phyloP scores from a whole-genome alignment of 179 eudicot genomes.

The Drosera spatulata region DNA sequence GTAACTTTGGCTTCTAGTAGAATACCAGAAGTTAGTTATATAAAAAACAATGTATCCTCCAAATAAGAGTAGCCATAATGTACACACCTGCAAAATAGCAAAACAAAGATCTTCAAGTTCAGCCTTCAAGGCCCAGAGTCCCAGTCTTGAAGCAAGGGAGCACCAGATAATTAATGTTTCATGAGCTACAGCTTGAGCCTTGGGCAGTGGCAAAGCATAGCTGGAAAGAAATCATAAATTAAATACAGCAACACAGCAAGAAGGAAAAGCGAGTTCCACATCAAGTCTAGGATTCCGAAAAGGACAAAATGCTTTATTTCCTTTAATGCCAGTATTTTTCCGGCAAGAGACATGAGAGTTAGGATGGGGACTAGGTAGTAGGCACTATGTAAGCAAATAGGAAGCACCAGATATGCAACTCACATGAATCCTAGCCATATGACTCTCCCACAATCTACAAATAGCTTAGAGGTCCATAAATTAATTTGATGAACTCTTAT shows the following conservation, averaged over 20 bases:
- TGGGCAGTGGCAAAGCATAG: conserved; percentile 76
- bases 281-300: background rate
- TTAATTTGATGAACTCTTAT: too few species aligned
- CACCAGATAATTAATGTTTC: conserved; percentile 96
- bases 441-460: too few species aligned
- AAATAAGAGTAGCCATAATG: background rate
- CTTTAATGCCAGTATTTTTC: background rate
- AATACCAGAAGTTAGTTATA: background rate
- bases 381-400: background rate
- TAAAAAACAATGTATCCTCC: background rate
- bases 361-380: background rate
- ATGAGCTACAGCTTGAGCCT: conserved; percentile 91
- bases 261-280: background rate
- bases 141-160: conserved; percentile 96
- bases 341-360: background rate
- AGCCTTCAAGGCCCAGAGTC: conserved; percentile 94
- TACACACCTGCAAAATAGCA: conserved; percentile 78
- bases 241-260: background rate
- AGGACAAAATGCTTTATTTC: background rate
- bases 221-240: conserved; percentile 27
- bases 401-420: background rate
- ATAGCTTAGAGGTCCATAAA: too few species aligned
- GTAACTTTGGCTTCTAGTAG: too few species aligned
- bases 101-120: conserved; percentile 97
- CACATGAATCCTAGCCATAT: background rate